phyloP scores from a whole-genome alignment of 202 grass and related monocot species.

The Schoenoplectus tabernaemontani region DNA sequence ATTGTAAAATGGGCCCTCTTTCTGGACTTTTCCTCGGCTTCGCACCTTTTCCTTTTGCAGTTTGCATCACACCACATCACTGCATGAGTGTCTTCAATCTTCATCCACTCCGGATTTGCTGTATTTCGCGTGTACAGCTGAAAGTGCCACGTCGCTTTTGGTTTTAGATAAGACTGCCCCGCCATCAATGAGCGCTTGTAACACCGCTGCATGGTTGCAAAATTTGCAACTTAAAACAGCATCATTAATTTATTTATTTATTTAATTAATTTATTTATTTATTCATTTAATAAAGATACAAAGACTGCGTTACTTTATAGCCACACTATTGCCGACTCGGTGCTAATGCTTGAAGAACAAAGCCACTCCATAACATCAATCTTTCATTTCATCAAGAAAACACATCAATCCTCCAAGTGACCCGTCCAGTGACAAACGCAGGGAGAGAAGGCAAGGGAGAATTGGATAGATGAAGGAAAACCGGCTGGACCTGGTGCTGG shows the following conservation, averaged over 20 bases:
- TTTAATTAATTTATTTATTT: no score
- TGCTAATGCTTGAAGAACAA: no score
- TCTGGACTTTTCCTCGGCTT: not conserved
- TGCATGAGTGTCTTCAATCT: not conserved
- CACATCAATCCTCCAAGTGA: no score
- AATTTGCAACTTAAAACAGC: no score
- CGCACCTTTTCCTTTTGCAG: not conserved
- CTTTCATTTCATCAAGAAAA: not conserved
- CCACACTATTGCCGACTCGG: no score
- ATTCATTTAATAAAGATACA: no score
- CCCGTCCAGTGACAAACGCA: not conserved
- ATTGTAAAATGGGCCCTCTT: not conserved
- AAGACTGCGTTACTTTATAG: no score
- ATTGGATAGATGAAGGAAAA: conserved; percentile 37
- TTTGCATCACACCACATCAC: not conserved
- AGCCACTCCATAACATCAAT: no score
- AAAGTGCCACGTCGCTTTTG: not conserved
- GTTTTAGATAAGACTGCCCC: not conserved
- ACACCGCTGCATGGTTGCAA: no score
- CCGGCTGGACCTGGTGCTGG: conserved; percentile 53
- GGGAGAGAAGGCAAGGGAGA: not conserved
- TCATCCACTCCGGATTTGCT: not conserved
- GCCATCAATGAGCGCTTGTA: not conserved
- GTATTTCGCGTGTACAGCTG: not conserved
- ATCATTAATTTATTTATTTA: no score